phyloP scores from a whole-genome alignment of 202 grass and related monocot genomes.

The Saccharum hybrid region DNA sequence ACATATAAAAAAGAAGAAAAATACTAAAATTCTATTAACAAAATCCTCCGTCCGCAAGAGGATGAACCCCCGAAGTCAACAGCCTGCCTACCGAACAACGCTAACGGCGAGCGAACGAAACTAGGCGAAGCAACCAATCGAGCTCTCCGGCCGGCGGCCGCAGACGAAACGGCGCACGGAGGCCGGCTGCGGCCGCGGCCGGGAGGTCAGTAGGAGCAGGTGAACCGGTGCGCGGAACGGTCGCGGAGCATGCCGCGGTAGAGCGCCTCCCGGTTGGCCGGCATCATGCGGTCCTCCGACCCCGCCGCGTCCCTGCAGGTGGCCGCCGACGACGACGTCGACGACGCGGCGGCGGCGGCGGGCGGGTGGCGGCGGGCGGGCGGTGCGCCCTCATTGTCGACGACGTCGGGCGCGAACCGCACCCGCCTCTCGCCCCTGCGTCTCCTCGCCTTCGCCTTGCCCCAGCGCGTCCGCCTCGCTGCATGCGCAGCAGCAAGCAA shows the following conservation, averaged over 20 bases:
- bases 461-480: slow-evolving; percentile 49
- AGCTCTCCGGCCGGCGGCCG: neutral
- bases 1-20: neutral
- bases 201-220: slow-evolving; percentile 55
- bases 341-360: neutral
- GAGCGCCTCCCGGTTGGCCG: slow-evolving; percentile 79
- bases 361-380: neutral
- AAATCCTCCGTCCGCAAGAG: neutral
- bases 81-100: slow-evolving; percentile 1
- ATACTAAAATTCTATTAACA: neutral
- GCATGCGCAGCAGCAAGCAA: neutral
- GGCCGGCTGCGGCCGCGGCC: neutral
- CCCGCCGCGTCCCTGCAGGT: slow-evolving; percentile 41
- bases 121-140: neutral
- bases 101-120: neutral
- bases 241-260: slow-evolving; percentile 92
- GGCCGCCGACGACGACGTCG: neutral
- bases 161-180: neutral
- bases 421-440: slow-evolving; percentile 62
- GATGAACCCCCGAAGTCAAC: slow-evolving; percentile 40
- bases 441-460: neutral
- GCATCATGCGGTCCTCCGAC: slow-evolving; percentile 51
- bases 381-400: slow-evolving; percentile 60
- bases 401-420: slow-evolving; percentile 73
- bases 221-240: slow-evolving; percentile 55